These are phyloP conservation scores for Aphanomyces euteiches DNA, from an alignment of 352 stramenopile genomes.

Conservation along the genomic window DNA sequence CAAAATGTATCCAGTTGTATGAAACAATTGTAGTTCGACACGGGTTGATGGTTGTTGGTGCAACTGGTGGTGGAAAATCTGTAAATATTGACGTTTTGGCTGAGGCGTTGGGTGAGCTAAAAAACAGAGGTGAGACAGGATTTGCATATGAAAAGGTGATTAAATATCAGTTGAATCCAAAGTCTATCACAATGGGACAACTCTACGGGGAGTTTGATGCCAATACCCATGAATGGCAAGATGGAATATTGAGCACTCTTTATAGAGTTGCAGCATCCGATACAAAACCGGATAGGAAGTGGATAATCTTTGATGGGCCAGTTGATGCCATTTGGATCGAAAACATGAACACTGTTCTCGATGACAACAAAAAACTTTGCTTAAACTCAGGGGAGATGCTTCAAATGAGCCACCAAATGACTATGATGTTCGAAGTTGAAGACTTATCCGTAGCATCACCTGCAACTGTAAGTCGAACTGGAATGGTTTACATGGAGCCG, in stretches of 20 bases:
- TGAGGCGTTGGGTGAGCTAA: constrained; percentile 85
- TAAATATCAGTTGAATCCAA: constrained; percentile 92
- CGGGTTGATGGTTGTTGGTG: constrained; percentile 94
- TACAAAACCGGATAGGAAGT: constrained; percentile 90
- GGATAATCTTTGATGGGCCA: constrained; percentile 93
- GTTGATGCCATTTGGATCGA: constrained; percentile 96
- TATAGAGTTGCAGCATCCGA: constrained; percentile 86
- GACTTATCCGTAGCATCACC: constrained; percentile 92
- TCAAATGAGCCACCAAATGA: constrained; percentile 94
- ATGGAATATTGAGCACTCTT: constrained; percentile 93
- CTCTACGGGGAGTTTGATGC: constrained; percentile 94
- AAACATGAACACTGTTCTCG: constrained; percentile 96
- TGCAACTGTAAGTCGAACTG: constrained; percentile 91
- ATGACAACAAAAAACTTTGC: constrained; percentile 95
- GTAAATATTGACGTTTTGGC: constrained; percentile 88
- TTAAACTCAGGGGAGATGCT: constrained; percentile 93
- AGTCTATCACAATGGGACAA: constrained; percentile 93
- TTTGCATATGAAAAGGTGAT: constrained; percentile 88
- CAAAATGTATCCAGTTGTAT: constrained; percentile 94
- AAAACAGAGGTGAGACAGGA: constrained; percentile 61
- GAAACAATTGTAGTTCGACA: constrained; percentile 93
- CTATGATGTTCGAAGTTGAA: constrained; percentile 98
- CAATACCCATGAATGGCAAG: constrained; percentile 94
- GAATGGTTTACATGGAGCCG: constrained; percentile 96
- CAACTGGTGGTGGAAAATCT: constrained; percentile 88